Evolutionary conservation across 345 rosid species (phyloP).

Genomic region (Turnera subulata): DNA sequence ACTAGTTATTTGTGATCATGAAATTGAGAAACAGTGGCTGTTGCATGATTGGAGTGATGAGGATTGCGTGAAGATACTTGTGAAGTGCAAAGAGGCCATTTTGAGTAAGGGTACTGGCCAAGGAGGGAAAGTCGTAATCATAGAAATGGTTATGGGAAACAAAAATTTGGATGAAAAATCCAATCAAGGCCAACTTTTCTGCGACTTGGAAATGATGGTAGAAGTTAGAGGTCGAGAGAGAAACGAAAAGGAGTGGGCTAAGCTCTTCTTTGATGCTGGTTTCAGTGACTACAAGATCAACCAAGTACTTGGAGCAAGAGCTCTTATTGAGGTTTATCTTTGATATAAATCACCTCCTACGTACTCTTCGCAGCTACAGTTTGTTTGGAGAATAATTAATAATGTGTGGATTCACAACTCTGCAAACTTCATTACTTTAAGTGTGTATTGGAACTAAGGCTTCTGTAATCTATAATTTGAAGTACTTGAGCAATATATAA

Average conservation of each 20-base stretch:
- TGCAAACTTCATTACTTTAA: too few relatives aligned
- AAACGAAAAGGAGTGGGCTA: slow-evolving; percentile 1
- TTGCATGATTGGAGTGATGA: not conserved
- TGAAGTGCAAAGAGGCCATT: slow-evolving; percentile 15
- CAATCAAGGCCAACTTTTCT: not conserved
- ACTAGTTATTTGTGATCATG: too few relatives aligned
- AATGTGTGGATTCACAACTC: too few relatives aligned
- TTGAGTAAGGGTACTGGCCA: not conserved
- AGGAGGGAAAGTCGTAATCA: slow-evolving; percentile 11
- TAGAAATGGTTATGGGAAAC: slow-evolving; percentile 9
- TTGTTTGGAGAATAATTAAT: too few relatives aligned
- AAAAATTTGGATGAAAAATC: not conserved
- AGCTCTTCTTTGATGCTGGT: slow-evolving; percentile 21
- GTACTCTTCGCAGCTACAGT: too few relatives aligned
- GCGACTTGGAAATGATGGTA: not conserved
- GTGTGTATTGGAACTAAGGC: too few relatives aligned
- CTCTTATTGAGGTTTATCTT: slow-evolving; percentile 29
- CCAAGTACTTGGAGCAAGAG: not conserved
- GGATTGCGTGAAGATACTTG: slow-evolving; percentile 3
- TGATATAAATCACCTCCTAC: not conserved
- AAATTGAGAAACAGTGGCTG: not conserved
- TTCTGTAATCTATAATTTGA: too few relatives aligned
- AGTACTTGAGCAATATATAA: too few relatives aligned
- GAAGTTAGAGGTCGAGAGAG: not conserved
- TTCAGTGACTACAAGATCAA: slow-evolving; percentile 6